These are phyloP conservation scores for Dimocarpus longan DNA, from an alignment of 345 rosid species.

Conservation along the genomic window DNA sequence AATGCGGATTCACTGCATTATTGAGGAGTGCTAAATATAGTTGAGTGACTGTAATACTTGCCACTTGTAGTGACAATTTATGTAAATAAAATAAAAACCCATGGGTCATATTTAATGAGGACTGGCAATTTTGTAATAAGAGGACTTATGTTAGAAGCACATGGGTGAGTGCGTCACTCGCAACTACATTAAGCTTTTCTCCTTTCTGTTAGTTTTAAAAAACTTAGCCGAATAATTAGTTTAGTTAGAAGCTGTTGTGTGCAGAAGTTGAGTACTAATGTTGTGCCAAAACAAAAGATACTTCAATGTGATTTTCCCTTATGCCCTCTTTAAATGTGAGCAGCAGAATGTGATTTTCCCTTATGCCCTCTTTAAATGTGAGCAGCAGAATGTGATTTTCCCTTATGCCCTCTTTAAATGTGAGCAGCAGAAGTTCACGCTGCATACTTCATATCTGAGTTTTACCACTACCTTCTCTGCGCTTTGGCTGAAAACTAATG, in stretches of 20 bases:
- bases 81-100: neutral
- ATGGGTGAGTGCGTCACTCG: neutral
- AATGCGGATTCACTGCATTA: neutral
- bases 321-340: conserved; percentile 7
- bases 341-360: neutral
- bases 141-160: neutral
- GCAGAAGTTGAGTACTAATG: neutral
- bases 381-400: neutral
- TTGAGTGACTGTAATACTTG: neutral
- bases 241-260: neutral
- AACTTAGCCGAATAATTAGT: neutral
- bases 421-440: neutral
- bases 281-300: neutral
- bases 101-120: neutral
- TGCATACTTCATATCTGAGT: neutral
- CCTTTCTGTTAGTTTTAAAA: neutral
- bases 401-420: neutral
- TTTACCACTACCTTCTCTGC: neutral
- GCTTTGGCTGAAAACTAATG: neutral
- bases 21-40: neutral
- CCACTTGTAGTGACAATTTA: no score
- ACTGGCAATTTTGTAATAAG: neutral
- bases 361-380: conserved; percentile 3
- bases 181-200: neutral
- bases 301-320: neutral